Base-by-base conservation (phyloP, 805 yeast species). In the Naumovozyma dairenensis region DNA sequence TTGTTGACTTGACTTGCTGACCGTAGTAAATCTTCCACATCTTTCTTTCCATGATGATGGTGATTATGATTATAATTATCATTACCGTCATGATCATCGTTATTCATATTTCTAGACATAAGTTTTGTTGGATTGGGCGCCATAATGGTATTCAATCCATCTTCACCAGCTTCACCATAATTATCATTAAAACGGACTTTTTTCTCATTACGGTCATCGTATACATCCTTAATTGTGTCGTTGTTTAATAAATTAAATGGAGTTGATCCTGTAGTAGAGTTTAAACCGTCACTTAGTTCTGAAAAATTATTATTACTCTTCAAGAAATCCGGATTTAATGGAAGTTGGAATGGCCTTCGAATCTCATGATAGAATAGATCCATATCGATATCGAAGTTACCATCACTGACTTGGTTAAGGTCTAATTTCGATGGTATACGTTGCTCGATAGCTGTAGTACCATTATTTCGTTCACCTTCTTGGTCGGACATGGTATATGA, bases 11-110 rank as follows among this genome's bases (percentile, higher is more conserved):
- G 47, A 21, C 44, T 45, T 2, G 61, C 59, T 28, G 49, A 46
- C 29, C 44, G 48, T 6, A 56, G 37, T 18, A 57, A 40, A 19
- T 51, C 49, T 34, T 57, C 62, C 5, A 57, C 44, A 28, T 43
- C 34, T 33, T 25, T 38, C 29, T 35, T 44, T 24, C 26, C 13
- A 36, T 32, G 29, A 22, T 27, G 16, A 13, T 20, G n/a, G 12
- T 17, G 15, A n/a, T 16, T 21, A 15, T 26, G 15, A 13, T 16
- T 28, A 12, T 29, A 25, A 12, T 30, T 21, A 19, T 31, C 30
- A 31, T 24, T 5, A 36, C 44, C 24, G 31, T 39, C 19, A 28
- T 39, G 12, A 16, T 5, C 7, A 24, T 17, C 29, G 13, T 17
- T 19, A 19, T 29, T 32, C 7, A 28, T n/a, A 26, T 16, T 19